These are phyloP conservation scores for Linanthus parryae DNA, from an alignment of 148 eudicot genomes.

Conservation along the genomic window DNA sequence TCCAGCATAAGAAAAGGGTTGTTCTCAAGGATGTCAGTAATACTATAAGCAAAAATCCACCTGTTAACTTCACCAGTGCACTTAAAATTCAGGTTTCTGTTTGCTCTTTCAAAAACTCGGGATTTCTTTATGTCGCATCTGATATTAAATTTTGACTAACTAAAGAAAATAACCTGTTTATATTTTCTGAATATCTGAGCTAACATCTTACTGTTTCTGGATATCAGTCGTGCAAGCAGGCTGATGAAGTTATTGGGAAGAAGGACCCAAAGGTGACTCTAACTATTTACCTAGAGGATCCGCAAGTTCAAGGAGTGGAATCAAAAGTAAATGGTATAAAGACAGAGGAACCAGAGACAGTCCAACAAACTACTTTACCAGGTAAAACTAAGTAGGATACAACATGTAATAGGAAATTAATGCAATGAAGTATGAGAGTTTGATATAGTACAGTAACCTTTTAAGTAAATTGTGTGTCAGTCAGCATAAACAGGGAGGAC, in stretches of 20 bases:
- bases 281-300: conserved; percentile 17
- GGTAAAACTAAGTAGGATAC: conserved; percentile 14
- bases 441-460: conserved; percentile 12
- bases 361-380: conserved; percentile 14
- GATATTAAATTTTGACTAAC: neutral
- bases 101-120: neutral
- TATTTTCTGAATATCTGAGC: neutral
- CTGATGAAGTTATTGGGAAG: conserved; percentile 26
- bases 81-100: conserved; percentile 26
- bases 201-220: conserved; percentile 2
- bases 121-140: neutral
- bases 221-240: conserved; percentile 43
- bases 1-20: conserved; percentile 58
- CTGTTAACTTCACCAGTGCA: conserved; percentile 22
- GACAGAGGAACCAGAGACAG: conserved; percentile 22
- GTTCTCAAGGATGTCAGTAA: conserved; percentile 73
- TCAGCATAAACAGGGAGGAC: too few species aligned
- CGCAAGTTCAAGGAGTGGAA: conserved; percentile 18
- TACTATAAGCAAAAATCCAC: conserved; percentile 30
- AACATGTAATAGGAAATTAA: conserved; percentile 15
- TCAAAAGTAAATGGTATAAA: conserved; percentile 32
- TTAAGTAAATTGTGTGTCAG: too few species aligned
- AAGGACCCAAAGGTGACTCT: conserved; percentile 43
- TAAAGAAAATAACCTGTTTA: neutral
- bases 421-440: conserved; percentile 9